These are phyloP conservation scores for Madurella fahalii DNA, from an alignment of 2,329 filamentous ascomycete genomes.

Conservation along the genomic window DNA sequence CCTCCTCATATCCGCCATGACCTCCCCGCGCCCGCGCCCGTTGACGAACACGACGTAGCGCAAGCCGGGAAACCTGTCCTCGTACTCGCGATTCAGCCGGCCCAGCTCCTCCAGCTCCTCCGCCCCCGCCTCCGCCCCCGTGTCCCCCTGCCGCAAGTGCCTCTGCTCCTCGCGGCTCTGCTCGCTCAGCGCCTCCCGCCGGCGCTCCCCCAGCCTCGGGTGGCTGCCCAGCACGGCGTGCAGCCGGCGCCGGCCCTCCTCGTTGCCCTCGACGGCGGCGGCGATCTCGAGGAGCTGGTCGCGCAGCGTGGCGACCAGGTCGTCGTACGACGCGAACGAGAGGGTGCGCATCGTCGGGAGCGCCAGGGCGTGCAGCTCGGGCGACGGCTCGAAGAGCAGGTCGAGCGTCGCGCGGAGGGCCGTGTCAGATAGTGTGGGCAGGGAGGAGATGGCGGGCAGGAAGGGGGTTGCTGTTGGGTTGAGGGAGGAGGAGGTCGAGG, in stretches of 20 bases:
- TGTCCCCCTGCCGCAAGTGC: conserved; percentile 62
- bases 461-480: conserved; percentile 24
- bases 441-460: conserved; percentile 55
- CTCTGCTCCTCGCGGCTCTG: conserved; percentile 81
- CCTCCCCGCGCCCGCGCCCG: conserved; percentile 64
- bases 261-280: conserved; percentile 36
- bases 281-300: conserved; percentile 56
- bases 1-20: conserved; percentile 77
- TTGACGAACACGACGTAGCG: conserved; percentile 93
- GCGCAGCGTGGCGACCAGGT: conserved; percentile 65
- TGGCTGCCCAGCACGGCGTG: conserved; percentile 75
- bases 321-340: conserved; percentile 62
- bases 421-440: conserved; percentile 53
- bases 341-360: conserved; percentile 57
- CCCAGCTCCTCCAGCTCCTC: conserved; percentile 56
- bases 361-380: conserved; percentile 67
- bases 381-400: conserved; percentile 78
- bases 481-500: conserved; percentile 1
- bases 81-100: conserved; percentile 71
- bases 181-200: conserved; percentile 63
- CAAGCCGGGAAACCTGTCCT: conserved; percentile 73
- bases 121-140: conserved; percentile 37
- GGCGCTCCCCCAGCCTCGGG: conserved; percentile 76
- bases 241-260: conserved; percentile 51
- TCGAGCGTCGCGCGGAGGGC: conserved; percentile 61